A percentile compares a stretch with the other conserved stretches of the same genome.
Conservation (phyloP, 2,329 filamentous ascomycete species). For the Dendryphion nanum region DNA sequence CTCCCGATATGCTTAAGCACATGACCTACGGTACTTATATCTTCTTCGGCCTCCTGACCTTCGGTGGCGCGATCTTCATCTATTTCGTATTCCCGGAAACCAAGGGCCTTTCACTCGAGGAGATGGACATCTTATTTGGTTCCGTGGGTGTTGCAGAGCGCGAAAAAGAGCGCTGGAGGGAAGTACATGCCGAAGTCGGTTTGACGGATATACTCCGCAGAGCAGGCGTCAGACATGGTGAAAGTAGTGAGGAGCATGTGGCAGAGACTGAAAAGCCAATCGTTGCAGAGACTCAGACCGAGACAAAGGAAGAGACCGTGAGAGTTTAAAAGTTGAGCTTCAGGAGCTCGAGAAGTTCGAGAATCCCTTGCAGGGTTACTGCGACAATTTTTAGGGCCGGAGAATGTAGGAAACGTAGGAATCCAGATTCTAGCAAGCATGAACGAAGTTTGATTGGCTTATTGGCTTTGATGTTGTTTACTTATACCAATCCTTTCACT, state of each 20-base stretch:
- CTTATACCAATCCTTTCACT: too few relatives aligned
- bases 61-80: conserved; percentile 57
- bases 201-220: conserved; percentile 43
- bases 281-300: not conserved
- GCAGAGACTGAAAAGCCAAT: conserved; percentile 17
- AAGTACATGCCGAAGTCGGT: conserved; percentile 70
- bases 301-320: not conserved
- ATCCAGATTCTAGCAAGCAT: too few relatives aligned
- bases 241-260: conserved; percentile 1
- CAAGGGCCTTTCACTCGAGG: conserved; percentile 51
- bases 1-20: conserved; percentile 62
- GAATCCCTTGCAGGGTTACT: too few relatives aligned
- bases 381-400: too few relatives aligned
- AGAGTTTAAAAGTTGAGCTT: not conserved
- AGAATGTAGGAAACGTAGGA: too few relatives aligned
- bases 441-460: too few relatives aligned
- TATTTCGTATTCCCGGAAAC: conserved; percentile 54
- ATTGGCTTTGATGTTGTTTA: too few relatives aligned
- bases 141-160: conserved; percentile 63
- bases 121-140: conserved; percentile 66
- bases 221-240: conserved; percentile 10
- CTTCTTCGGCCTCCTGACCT: conserved; percentile 65
- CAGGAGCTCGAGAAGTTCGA: too few relatives aligned
- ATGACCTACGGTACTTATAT: conserved; percentile 72
- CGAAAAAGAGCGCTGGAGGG: conserved; percentile 69